These are phyloP conservation scores for Chaetoscypha palmicola DNA, from an alignment of 2,329 filamentous ascomycete genomes.

Conservation along the genomic window DNA sequence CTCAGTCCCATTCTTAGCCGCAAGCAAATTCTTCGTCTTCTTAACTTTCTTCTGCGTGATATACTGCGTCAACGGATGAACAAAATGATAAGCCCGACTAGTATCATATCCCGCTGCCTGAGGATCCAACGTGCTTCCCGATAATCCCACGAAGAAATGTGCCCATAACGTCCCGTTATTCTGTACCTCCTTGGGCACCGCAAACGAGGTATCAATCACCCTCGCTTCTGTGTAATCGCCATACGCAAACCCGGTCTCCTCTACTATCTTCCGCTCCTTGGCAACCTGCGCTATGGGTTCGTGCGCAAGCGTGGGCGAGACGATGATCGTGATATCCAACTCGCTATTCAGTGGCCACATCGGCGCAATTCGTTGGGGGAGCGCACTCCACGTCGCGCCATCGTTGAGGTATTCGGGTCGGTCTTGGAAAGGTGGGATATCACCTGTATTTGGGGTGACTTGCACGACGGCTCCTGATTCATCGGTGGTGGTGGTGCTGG, in stretches of 20 bases:
- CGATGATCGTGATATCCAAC: slow-evolving; percentile 77
- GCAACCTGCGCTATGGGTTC: slow-evolving; percentile 59
- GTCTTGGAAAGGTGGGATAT: slow-evolving; percentile 57
- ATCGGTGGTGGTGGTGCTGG: slow-evolving; percentile 38
- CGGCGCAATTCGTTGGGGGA: slow-evolving; percentile 69
- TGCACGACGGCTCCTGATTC: slow-evolving; percentile 48
- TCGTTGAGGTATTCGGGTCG: slow-evolving; percentile 55
- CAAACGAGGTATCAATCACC: slow-evolving; percentile 67
- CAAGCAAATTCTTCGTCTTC: slow-evolving; percentile 81
- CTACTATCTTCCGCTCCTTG: slow-evolving; percentile 63
- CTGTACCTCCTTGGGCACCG: slow-evolving; percentile 72
- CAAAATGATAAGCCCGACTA: slow-evolving; percentile 73
- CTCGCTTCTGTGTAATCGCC: slow-evolving; percentile 75
- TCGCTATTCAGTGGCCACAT: slow-evolving; percentile 78
- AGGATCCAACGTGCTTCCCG: slow-evolving; percentile 72
- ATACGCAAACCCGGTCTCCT: slow-evolving; percentile 73
- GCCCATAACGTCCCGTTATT: slow-evolving; percentile 91
- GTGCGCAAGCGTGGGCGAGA: slow-evolving; percentile 68
- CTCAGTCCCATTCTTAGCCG: slow-evolving; percentile 43
- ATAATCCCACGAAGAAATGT: slow-evolving; percentile 81
- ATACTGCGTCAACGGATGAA: slow-evolving; percentile 81
- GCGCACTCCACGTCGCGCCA: slow-evolving; percentile 53
- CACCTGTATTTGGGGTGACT: slow-evolving; percentile 46
- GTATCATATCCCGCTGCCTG: slow-evolving; percentile 63
- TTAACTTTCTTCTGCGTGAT: slow-evolving; percentile 81